These are phyloP conservation scores for Sclerotinia nivalis DNA, from an alignment of 2,329 filamentous ascomycete species.

Conservation along the genomic window DNA sequence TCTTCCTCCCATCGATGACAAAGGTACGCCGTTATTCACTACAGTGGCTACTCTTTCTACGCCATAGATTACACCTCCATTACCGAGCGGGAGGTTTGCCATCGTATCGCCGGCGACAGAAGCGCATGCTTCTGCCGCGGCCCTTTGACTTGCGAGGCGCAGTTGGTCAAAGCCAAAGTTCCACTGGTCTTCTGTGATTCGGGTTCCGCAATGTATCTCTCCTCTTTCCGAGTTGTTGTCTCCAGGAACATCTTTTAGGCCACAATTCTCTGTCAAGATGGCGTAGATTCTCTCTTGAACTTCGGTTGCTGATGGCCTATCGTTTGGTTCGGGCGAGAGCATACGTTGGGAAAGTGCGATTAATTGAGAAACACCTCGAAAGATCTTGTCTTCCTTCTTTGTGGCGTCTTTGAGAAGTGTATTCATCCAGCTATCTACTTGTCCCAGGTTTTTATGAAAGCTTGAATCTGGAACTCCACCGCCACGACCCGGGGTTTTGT, in stretches of 20 bases:
- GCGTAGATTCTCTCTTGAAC: slow-evolving; percentile 55
- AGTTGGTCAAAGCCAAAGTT: slow-evolving; percentile 37
- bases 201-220: slow-evolving; percentile 36
- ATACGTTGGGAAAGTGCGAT: slow-evolving; percentile 56
- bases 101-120: slow-evolving; percentile 29
- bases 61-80: slow-evolving; percentile 33
- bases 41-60: slow-evolving; percentile 31
- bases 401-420: slow-evolving; percentile 59
- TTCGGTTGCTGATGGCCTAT: slow-evolving; percentile 54
- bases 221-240: not conserved
- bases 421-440: slow-evolving; percentile 69
- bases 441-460: slow-evolving; percentile 69
- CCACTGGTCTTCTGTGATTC: slow-evolving; percentile 29
- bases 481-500: slow-evolving; percentile 53
- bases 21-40: slow-evolving; percentile 22
- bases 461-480: slow-evolving; percentile 65
- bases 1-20: slow-evolving; percentile 16
- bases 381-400: slow-evolving; percentile 49
- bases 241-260: slow-evolving; percentile 24
- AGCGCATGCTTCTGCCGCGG: slow-evolving; percentile 39
- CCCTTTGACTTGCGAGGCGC: slow-evolving; percentile 37
- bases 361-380: slow-evolving; percentile 54
- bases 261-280: slow-evolving; percentile 47
- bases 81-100: slow-evolving; percentile 25
- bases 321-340: slow-evolving; percentile 53